These are phyloP conservation scores for Leccinum solheimii DNA, from an alignment of 1,284 basidiomycete genomes.

Conservation along the genomic window DNA sequence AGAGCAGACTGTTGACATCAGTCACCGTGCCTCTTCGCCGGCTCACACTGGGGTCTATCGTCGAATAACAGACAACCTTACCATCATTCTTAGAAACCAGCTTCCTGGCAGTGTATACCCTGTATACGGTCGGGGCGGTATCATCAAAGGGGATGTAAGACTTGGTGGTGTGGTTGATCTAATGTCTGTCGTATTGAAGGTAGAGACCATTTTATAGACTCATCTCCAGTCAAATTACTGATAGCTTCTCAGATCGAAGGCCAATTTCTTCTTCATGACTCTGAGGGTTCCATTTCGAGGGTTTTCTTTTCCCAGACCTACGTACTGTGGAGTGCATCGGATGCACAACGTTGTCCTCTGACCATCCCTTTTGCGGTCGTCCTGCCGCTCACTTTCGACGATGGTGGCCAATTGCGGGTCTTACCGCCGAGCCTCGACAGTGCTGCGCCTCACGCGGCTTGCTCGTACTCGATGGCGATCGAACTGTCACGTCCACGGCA, in stretches of 20 bases:
- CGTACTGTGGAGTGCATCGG: slow-evolving; percentile 22
- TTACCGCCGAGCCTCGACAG: slow-evolving; percentile 31
- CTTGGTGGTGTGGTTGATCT: slow-evolving; percentile 15
- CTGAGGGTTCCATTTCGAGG: slow-evolving; percentile 14
- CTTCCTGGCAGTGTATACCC: slow-evolving; percentile 26
- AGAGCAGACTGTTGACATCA: slow-evolving; percentile 24
- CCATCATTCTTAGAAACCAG: slow-evolving; percentile 27
- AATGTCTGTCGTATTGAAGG: slow-evolving; percentile 28
- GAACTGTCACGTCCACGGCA: slow-evolving; percentile 24
- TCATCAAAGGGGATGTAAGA: slow-evolving; percentile 28
- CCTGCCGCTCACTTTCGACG: slow-evolving; percentile 29
- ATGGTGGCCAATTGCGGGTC: slow-evolving; percentile 17
- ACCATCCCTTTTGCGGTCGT: slow-evolving; percentile 24
- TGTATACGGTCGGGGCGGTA: slow-evolving; percentile 20
- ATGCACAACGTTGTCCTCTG: slow-evolving; percentile 20
- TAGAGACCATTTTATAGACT: slow-evolving; percentile 5
- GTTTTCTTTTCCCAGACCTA: slow-evolving; percentile 23
- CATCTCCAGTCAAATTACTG: not conserved
- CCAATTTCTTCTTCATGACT: slow-evolving; percentile 17
- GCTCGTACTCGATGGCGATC: slow-evolving; percentile 30
- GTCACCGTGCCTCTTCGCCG: slow-evolving; percentile 8
- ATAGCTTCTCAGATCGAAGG: slow-evolving; percentile 31
- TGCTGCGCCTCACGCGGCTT: slow-evolving; percentile 10
- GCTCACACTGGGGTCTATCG: slow-evolving; percentile 26
- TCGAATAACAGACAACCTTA: slow-evolving; percentile 34